phyloP scores from a whole-genome alignment of 2,329 filamentous ascomycete genomes.

The Pezicula radicicola region DNA sequence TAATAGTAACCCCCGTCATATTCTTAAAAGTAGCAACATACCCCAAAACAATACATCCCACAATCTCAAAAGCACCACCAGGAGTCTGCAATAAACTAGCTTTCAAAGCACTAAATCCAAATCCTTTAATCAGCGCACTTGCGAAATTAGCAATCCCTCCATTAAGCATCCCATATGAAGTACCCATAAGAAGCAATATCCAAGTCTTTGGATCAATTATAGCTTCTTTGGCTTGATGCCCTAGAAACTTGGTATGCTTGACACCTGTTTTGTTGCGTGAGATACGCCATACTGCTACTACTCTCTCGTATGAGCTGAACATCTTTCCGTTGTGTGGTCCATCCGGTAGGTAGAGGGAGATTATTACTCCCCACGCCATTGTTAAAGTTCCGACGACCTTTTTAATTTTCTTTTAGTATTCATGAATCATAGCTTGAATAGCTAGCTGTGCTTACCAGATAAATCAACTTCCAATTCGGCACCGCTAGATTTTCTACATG shows the following conservation, averaged over 20 bases:
- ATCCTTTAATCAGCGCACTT: conserved; percentile 66
- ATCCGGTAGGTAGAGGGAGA: conserved; percentile 55
- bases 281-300: conserved; percentile 61
- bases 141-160: conserved; percentile 67
- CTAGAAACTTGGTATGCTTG: conserved; percentile 55
- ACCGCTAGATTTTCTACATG: conserved; percentile 52
- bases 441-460: conserved; percentile 42
- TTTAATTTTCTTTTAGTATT: conserved; percentile 53
- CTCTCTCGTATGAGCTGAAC: conserved; percentile 54
- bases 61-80: conserved; percentile 45
- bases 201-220: conserved; percentile 58
- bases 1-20: conserved; percentile 7
- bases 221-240: conserved; percentile 54
- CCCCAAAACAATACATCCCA: conserved; percentile 5
- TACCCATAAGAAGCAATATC: conserved; percentile 63
- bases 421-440: conserved; percentile 38
- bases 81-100: conserved; percentile 72
- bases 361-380: conserved; percentile 43
- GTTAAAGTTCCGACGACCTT: conserved; percentile 52
- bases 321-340: conserved; percentile 67
- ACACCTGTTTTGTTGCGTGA: conserved; percentile 59
- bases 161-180: conserved; percentile 54
- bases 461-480: conserved; percentile 66
- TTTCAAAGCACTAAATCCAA: conserved; percentile 59
- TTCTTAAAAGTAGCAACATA: conserved; percentile 9